phyloP scores from a whole-genome alignment of 2,329 filamentous ascomycete genomes.

The Dactylellina cionopaga region DNA sequence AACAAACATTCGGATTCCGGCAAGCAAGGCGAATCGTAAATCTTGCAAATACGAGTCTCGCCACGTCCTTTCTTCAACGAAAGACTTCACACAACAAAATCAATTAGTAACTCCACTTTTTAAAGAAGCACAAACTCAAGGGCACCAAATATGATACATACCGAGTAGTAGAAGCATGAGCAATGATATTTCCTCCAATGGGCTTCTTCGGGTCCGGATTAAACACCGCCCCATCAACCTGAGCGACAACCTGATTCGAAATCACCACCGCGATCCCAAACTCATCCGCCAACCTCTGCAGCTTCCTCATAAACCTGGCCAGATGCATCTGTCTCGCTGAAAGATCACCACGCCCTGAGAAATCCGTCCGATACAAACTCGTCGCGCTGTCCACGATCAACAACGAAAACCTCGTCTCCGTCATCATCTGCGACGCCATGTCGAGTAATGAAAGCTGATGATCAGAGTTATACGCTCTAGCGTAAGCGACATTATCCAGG shows the following conservation, averaged over 20 bases:
- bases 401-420: conserved; percentile 94
- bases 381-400: conserved; percentile 97
- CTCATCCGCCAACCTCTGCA: conserved; percentile 79
- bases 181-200: conserved; percentile 98
- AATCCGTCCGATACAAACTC: conserved; percentile 93
- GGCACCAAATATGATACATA: too few species aligned
- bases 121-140: too few species aligned
- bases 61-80: conserved; percentile 94
- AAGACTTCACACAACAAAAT: conserved; percentile 68
- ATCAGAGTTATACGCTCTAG: conserved; percentile 96
- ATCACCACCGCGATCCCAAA: conserved; percentile 99
- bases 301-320: conserved; percentile 85
- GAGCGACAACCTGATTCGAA: conserved; percentile 97
- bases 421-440: conserved; percentile 98
- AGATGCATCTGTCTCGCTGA: conserved; percentile 91
- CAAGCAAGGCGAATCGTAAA: conserved; percentile 96
- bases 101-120: not conserved
- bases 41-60: conserved; percentile 97
- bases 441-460: conserved; percentile 95
- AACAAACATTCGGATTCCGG: conserved; percentile 97
- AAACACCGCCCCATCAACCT: conserved; percentile 98
- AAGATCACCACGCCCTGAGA: conserved; percentile 93
- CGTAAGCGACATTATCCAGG: conserved; percentile 97
- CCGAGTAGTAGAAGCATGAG: conserved; percentile 90
- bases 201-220: conserved; percentile 99